Conservation (phyloP, 345 rosid genomes). For the Triadica sebifera region DNA sequence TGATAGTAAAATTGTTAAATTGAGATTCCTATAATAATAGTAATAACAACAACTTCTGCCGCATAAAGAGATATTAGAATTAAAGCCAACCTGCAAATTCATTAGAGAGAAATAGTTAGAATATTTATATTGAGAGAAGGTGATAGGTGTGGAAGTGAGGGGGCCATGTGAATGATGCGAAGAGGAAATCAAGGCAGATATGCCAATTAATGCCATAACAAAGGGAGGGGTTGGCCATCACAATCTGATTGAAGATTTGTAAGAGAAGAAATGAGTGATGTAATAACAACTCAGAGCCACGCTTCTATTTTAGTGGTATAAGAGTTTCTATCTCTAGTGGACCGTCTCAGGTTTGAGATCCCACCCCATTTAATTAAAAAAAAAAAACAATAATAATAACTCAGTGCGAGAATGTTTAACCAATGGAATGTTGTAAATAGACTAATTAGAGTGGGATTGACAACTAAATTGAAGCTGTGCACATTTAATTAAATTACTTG, state of each 20-base stretch:
- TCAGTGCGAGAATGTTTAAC: slow-evolving; percentile 1
- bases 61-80: too few species aligned
- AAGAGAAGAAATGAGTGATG: background rate
- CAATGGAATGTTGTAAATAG: slow-evolving; percentile 31
- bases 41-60: too few species aligned
- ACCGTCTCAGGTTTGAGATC: too few species aligned
- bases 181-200: slow-evolving; percentile 4
- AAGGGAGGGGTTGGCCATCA: slow-evolving; percentile 12
- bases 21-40: too few species aligned
- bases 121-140: slow-evolving; percentile 8
- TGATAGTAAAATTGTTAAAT: too few species aligned
- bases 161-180: background rate
- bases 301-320: too few species aligned
- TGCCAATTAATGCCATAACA: background rate
- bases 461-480: slow-evolving; percentile 11
- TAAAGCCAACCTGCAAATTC: too few species aligned
- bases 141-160: background rate
- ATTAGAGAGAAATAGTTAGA: background rate
- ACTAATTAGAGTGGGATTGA: slow-evolving; percentile 19
- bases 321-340: too few species aligned
- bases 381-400: too few species aligned
- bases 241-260: too few species aligned
- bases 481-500: background rate
- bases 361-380: too few species aligned
- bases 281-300: too few species aligned